Evolutionary conservation across 495 filamentous ascomycete genomes (phyloP).

Genomic region (Daldinia childiae): DNA sequence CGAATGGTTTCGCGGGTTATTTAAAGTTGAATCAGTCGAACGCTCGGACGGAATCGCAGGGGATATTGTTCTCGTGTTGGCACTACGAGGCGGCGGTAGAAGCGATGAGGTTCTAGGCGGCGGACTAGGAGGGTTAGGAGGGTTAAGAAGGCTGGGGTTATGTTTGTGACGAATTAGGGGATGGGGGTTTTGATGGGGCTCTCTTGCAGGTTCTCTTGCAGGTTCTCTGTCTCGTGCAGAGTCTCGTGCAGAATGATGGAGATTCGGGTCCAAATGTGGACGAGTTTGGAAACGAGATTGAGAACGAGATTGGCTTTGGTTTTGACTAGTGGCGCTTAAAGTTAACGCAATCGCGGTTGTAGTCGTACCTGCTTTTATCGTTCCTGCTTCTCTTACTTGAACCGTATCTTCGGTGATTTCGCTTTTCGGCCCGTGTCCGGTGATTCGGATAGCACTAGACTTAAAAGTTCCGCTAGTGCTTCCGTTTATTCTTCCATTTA

Average conservation of each 20-base stretch:
- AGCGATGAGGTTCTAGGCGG: constrained; percentile 52
- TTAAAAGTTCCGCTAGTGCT: constrained; percentile 2
- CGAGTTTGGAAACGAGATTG: constrained; percentile 23
- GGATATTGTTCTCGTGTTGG: constrained; percentile 40
- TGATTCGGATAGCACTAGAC: constrained; percentile 21
- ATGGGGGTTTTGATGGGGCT: constrained; percentile 27
- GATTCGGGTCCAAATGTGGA: constrained; percentile 25
- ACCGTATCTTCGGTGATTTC: constrained; percentile 33
- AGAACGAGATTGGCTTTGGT: constrained; percentile 35
- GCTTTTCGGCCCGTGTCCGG: constrained; percentile 35
- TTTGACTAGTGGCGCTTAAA: constrained; percentile 36
- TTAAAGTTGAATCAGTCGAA: constrained; percentile 10
- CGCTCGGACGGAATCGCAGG: constrained; percentile 29
- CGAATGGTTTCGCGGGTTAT: constrained; percentile 45
- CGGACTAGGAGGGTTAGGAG: constrained; percentile 13
- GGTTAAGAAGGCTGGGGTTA: neutral
- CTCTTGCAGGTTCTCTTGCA: constrained; percentile 12
- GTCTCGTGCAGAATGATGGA: constrained; percentile 3
- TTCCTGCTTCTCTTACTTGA: neutral
- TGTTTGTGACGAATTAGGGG: constrained; percentile 13
- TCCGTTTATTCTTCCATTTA: constrained; percentile 4
- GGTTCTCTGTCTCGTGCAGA: constrained; percentile 9
- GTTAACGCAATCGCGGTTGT: constrained; percentile 32
- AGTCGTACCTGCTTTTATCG: constrained; percentile 13
- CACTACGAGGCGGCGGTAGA: constrained; percentile 46